Conservation (phyloP, 2,329 filamentous ascomycete species). For the Nemania abortiva region DNA sequence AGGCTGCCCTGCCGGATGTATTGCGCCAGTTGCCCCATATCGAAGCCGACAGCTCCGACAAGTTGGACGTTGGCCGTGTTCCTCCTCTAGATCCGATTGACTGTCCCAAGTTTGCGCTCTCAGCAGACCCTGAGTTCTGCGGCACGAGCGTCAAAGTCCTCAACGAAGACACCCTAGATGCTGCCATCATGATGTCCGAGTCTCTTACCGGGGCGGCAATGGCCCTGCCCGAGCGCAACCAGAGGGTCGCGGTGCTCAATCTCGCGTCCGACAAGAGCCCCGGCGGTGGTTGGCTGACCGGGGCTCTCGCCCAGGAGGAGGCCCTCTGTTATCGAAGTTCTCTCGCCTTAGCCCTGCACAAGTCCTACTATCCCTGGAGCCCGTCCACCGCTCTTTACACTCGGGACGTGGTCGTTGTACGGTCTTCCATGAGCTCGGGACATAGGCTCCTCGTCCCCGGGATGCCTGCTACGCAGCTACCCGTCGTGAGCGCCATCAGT, state of each 20-base stretch:
- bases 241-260: too few species aligned
- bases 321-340: slow-evolving; percentile 67
- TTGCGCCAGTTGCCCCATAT: slow-evolving; percentile 59
- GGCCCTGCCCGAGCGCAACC: not conserved
- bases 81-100: slow-evolving; percentile 55
- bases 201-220: slow-evolving; percentile 17
- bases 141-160: slow-evolving; percentile 60
- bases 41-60: slow-evolving; percentile 54
- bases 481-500: slow-evolving; percentile 57
- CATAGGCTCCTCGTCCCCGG: slow-evolving; percentile 46
- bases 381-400: slow-evolving; percentile 48
- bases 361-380: slow-evolving; percentile 44
- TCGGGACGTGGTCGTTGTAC: slow-evolving; percentile 51
- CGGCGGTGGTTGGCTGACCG: slow-evolving; percentile 67
- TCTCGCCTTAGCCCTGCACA: slow-evolving; percentile 55
- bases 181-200: slow-evolving; percentile 59
- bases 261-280: slow-evolving; percentile 64
- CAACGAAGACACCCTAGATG: slow-evolving; percentile 69
- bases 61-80: slow-evolving; percentile 54
- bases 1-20: slow-evolving; percentile 59
- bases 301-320: slow-evolving; percentile 70
- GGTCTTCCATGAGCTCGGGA: slow-evolving; percentile 42
- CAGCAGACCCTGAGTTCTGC: slow-evolving; percentile 7
- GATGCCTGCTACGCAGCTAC: slow-evolving; percentile 46
- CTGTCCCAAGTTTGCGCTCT: slow-evolving; percentile 57